Evolutionary conservation across 2,329 filamentous ascomycete genomes (phyloP), one percentile per base, ranked within the genome.

Genomic region (Fusarium algeriense): DNA sequence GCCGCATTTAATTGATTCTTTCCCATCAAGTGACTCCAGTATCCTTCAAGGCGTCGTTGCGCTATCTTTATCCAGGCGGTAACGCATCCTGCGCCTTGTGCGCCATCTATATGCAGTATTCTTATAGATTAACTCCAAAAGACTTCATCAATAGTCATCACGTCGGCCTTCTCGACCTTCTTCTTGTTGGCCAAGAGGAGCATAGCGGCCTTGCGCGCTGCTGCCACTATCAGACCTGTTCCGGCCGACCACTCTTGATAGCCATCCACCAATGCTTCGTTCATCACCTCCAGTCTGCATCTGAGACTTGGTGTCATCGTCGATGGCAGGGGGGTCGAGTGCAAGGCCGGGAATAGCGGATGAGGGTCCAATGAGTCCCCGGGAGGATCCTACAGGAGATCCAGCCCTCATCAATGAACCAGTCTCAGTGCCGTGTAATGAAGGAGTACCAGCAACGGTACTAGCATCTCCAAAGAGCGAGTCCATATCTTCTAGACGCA

Each of bases 401-500:
- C 90, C 90, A 41, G 88, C 87, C 46, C 91, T 89, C 81, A 97
- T 90, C 14, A 97, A 85, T 5, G 94, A 94, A n/a, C 93, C 93
- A 12, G 91, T 90, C 82, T 98, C 94, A 60, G 90, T 91, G 60
- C 91, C 91, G 64, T 90, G 87, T 3, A 93, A 86, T 46, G 90
- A 89, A 3, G 95, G 95, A 0, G 95, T 97, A 43, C 85, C 87
- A 53, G 93, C 91, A 14, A 91, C 89, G 5, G 93, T 95, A 30
- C 93, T 96, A 38, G 95, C 93, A 80, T 99, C 96, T 71, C 96
- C 96, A 78, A 99, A 99, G 19, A 99, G 84, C 5, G 90, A 88
- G 79, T 97, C 93, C 96, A 99, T 99, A 75, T 99, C 96, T 82
- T 99, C 96, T 54, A 99, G 87, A 62, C 95, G 92, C 63, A 99